Evolutionary conservation across 208 protist species (phyloP).

Genomic region (Leishmania mexicana): DNA sequence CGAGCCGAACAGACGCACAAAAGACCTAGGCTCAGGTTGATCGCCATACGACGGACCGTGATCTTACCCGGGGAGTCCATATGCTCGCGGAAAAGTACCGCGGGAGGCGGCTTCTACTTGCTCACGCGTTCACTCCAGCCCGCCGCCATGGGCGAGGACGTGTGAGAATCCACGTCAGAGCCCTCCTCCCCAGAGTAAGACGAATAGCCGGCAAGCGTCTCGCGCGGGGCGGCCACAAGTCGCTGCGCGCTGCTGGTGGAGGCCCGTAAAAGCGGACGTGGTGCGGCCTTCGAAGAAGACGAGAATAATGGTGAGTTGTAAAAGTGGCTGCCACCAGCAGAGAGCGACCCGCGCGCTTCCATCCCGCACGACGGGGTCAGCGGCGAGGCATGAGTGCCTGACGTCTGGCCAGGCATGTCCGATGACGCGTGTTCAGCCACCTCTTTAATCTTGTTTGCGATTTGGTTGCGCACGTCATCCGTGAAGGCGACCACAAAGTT

Average conservation of each 20-base stretch:
- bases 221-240: conserved; percentile 21
- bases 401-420: conserved; percentile 5
- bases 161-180: conserved; percentile 20
- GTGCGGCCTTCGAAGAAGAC: conserved; percentile 10
- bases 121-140: neutral
- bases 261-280: conserved; percentile 21
- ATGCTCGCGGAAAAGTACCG: neutral
- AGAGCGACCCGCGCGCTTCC: conserved; percentile 1
- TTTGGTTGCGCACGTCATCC: conserved; percentile 66
- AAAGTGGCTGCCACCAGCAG: conserved; percentile 32
- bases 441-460: conserved; percentile 69
- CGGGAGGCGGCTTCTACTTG: neutral
- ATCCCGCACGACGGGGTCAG: conserved; percentile 1
- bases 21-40: neutral
- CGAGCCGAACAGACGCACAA: too few species aligned
- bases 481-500: conserved; percentile 82
- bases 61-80: neutral
- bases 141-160: conserved; percentile 1
- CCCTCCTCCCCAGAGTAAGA: conserved; percentile 18
- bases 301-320: conserved; percentile 30
- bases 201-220: conserved; percentile 5
- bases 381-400: conserved; percentile 6
- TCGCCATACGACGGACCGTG: neutral
- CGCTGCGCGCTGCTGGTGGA: conserved; percentile 24
- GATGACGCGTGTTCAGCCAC: conserved; percentile 34